These are phyloP conservation scores for Xerocomellus chrysenteron DNA, from an alignment of 768 basidiomycete species.

Conservation along the genomic window DNA sequence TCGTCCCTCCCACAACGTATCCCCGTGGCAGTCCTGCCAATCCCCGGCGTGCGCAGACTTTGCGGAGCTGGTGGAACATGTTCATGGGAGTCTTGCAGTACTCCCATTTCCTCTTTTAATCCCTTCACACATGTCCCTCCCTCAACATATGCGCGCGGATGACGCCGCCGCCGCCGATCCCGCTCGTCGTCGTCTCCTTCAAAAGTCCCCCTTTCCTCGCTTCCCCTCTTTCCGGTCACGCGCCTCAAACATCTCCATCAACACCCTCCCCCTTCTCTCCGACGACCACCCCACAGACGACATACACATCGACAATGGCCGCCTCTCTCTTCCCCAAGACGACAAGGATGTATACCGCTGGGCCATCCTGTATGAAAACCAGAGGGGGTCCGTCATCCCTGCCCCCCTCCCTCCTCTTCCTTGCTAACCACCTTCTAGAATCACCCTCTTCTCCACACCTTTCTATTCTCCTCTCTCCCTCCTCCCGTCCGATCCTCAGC, in stretches of 20 bases:
- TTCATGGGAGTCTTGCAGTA: constrained; percentile 1
- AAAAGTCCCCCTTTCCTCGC: constrained; percentile 34
- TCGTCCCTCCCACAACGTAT: constrained; percentile 3
- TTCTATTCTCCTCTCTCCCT: constrained; percentile 71
- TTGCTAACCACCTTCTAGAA: constrained; percentile 32
- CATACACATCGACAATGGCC: constrained; percentile 34
- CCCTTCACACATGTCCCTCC: constrained; percentile 27
- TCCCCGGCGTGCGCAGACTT: constrained; percentile 1
- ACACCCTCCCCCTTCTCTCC: background rate
- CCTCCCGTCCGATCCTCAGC: constrained; percentile 68
- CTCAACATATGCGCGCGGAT: constrained; percentile 40
- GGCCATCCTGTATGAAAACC: constrained; percentile 81
- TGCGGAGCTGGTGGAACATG: constrained; percentile 17
- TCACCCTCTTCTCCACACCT: constrained; percentile 69
- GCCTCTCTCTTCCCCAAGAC: constrained; percentile 25
- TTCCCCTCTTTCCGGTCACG: constrained; percentile 36
- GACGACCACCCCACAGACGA: constrained; percentile 4
- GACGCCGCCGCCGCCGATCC: constrained; percentile 43
- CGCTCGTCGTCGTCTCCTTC: constrained; percentile 46
- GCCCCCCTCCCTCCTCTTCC: background rate
- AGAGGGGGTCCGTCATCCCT: constrained; percentile 59
- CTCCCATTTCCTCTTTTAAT: constrained; percentile 1
- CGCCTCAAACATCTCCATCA: background rate
- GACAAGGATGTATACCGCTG: constrained; percentile 63
- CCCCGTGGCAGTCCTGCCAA: constrained; percentile 16